These are phyloP conservation scores for Pichia pseudocactophila DNA, from an alignment of 805 yeast species.

Conservation along the genomic window DNA sequence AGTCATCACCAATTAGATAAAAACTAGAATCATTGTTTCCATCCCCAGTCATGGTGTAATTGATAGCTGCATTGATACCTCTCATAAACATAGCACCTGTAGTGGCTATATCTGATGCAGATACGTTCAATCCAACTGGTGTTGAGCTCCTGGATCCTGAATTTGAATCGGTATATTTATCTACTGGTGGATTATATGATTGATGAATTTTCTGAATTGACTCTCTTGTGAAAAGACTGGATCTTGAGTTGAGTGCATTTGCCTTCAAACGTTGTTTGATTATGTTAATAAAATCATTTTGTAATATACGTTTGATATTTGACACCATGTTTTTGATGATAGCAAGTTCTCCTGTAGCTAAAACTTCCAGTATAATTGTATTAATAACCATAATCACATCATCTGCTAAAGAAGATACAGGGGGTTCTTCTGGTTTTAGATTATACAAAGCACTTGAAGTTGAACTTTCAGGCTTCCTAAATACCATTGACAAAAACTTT, in stretches of 20 bases:
- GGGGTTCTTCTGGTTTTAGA: conserved; percentile 45
- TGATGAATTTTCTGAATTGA: conserved; percentile 15
- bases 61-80: conserved; percentile 30
- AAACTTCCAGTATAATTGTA: conserved; percentile 51
- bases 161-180: not conserved
- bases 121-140: conserved; percentile 21
- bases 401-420: conserved; percentile 78
- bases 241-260: conserved; percentile 31
- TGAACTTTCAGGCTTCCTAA: conserved; percentile 15
- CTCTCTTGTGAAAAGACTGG: conserved; percentile 18
- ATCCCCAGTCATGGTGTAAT: conserved; percentile 31
- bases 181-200: conserved; percentile 8
- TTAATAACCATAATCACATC: conserved; percentile 72
- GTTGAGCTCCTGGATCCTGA: conserved; percentile 10
- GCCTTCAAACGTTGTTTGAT: conserved; percentile 39
- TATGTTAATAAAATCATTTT: conserved; percentile 54
- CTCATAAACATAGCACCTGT: conserved; percentile 31
- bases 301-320: conserved; percentile 50
- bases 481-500: conserved; percentile 18
- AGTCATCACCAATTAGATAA: conserved; percentile 17
- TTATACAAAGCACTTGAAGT: conserved; percentile 16
- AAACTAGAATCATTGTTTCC: conserved; percentile 26
- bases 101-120: conserved; percentile 22
- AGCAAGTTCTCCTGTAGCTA: conserved; percentile 61
- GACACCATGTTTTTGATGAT: conserved; percentile 47